phyloP scores from a whole-genome alignment of 495 filamentous ascomycete species.

The Bathelium albidoporum region DNA sequence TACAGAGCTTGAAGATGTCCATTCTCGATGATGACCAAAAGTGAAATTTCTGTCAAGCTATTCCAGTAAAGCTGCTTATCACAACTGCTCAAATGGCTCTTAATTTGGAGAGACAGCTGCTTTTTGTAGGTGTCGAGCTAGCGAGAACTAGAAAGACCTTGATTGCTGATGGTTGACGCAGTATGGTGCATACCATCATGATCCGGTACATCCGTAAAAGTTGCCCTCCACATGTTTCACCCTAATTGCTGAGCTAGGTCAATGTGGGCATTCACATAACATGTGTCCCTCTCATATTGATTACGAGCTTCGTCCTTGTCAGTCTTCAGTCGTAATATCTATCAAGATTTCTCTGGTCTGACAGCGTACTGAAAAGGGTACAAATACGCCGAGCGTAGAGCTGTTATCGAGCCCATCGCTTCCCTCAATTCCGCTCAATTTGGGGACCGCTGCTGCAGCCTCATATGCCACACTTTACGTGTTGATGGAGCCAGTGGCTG shows the following conservation, averaged over 20 bases:
- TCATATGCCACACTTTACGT: constrained; percentile 73
- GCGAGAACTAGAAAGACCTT: neutral
- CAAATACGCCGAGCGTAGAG: constrained; percentile 64
- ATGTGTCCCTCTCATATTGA: constrained; percentile 76
- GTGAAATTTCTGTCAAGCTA: neutral
- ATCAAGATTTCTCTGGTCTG: neutral
- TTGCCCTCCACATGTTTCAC: neutral
- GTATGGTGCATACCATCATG: constrained; percentile 94
- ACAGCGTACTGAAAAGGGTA: constrained; percentile 24
- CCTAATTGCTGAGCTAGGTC: constrained; percentile 36
- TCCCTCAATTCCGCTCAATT: constrained; percentile 68
- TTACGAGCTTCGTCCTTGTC: constrained; percentile 74
- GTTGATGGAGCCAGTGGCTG: constrained; percentile 88
- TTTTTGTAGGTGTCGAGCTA: constrained; percentile 49
- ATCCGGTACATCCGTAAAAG: constrained; percentile 44
- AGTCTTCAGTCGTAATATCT: constrained; percentile 16
- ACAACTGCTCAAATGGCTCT: constrained; percentile 48
- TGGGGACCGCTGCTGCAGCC: constrained; percentile 63
- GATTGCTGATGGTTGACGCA: constrained; percentile 32
- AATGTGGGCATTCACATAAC: constrained; percentile 85
- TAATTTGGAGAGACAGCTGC: constrained; percentile 68
- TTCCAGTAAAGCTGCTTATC: neutral
- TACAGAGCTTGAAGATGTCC: neutral
- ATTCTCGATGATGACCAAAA: neutral
- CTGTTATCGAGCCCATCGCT: constrained; percentile 60